Evolutionary conservation across 1,139 yeast genomes (phyloP).

Genomic region (Blastobotrys indianensis): DNA sequence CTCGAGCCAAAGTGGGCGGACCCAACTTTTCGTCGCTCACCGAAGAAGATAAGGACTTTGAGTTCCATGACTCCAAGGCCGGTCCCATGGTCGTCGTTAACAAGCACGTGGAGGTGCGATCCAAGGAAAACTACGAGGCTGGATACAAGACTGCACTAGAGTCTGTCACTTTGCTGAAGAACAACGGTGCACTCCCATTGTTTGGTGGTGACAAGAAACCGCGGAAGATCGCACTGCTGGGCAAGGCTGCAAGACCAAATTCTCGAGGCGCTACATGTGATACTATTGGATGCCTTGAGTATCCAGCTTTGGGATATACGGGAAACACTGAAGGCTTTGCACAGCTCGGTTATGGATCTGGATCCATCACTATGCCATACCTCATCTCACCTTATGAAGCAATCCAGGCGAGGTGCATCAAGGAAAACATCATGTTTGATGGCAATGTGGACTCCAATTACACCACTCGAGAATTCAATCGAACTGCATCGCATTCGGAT

Average conservation of each 20-base stretch:
- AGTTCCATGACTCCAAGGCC: slow-evolving; percentile 43
- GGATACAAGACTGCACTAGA: slow-evolving; percentile 54
- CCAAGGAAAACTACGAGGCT: slow-evolving; percentile 43
- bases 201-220: slow-evolving; percentile 7
- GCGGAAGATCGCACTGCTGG: slow-evolving; percentile 3
- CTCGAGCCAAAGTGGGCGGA: slow-evolving; percentile 30
- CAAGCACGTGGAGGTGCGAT: slow-evolving; percentile 51
- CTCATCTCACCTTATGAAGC: slow-evolving; percentile 47
- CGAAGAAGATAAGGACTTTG: slow-evolving; percentile 47
- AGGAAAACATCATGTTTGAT: slow-evolving; percentile 20
- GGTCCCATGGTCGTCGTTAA: slow-evolving; percentile 52
- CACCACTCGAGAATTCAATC: slow-evolving; percentile 17
- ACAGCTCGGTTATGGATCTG: slow-evolving; percentile 40
- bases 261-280: slow-evolving; percentile 6
- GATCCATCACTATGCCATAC: slow-evolving; percentile 49
- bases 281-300: neutral
- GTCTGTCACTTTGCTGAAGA: slow-evolving; percentile 50
- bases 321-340: slow-evolving; percentile 24
- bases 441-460: slow-evolving; percentile 4
- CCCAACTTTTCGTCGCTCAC: slow-evolving; percentile 63
- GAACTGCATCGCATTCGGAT: slow-evolving; percentile 48
- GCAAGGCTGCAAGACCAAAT: slow-evolving; percentile 8
- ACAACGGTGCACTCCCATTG: slow-evolving; percentile 51
- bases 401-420: slow-evolving; percentile 20
- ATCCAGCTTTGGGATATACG: neutral